Conservation (phyloP, 2,329 filamentous ascomycete species). For the Aspergillus fischeri region DNA sequence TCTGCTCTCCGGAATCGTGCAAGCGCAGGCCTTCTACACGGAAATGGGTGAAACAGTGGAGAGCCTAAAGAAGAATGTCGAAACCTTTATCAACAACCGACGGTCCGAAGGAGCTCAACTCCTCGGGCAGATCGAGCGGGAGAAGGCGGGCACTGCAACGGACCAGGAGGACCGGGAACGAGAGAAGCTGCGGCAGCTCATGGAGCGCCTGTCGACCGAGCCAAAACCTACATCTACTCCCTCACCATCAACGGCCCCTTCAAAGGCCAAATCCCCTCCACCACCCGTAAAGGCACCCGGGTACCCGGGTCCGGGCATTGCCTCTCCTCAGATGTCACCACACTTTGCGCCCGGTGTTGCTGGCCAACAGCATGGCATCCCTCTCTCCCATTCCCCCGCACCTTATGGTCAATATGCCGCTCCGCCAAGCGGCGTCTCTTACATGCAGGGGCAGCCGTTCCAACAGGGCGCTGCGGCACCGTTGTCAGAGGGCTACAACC, state of each 20-base stretch:
- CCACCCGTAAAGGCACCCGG: constrained; percentile 29
- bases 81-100: constrained; percentile 93
- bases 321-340: constrained; percentile 41
- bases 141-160: constrained; percentile 58
- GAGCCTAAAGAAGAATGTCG: constrained; percentile 90
- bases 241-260: constrained; percentile 39
- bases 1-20: constrained; percentile 75
- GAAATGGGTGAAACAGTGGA: constrained; percentile 96
- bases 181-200: constrained; percentile 78
- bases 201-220: constrained; percentile 94
- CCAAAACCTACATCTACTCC: constrained; percentile 30
- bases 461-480: constrained; percentile 41
- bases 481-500: constrained; percentile 45
- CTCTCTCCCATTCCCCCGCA: constrained; percentile 34
- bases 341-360: constrained; percentile 28
- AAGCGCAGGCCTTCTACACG: constrained; percentile 87
- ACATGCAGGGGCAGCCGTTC: constrained; percentile 31
- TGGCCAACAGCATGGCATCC: constrained; percentile 21
- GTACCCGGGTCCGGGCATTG: constrained; percentile 28
- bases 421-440: constrained; percentile 21
- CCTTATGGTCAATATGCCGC: constrained; percentile 34
- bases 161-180: constrained; percentile 73
- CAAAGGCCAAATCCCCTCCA: constrained; percentile 40
- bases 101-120: constrained; percentile 87
- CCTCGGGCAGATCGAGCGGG: constrained; percentile 79